Evolutionary conservation across 352 stramenopile genomes (phyloP).

Genomic region (Chrysophaeum taylorii): DNA sequence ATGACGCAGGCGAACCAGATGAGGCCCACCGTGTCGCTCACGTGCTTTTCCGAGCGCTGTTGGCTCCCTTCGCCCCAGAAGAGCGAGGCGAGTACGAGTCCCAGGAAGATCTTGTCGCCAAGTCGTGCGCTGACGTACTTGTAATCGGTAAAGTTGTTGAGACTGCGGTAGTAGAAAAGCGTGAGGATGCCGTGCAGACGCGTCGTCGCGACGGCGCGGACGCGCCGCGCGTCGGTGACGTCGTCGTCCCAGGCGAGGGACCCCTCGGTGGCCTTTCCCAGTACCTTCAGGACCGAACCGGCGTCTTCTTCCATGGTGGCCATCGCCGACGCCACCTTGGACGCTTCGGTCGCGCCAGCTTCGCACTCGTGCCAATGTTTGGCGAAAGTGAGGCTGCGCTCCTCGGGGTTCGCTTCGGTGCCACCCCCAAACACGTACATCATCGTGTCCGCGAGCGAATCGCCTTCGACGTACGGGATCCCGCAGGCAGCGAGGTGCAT

Average conservation of each 20-base stretch:
- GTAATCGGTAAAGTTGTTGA: slow-evolving; percentile 15
- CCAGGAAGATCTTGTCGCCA: slow-evolving; percentile 25
- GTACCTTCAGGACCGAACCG: background rate
- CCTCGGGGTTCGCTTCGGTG: background rate
- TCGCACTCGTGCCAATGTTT: background rate
- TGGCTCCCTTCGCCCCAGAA: slow-evolving; percentile 22
- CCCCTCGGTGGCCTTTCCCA: background rate
- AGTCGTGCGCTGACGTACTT: slow-evolving; percentile 22
- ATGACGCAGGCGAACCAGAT: slow-evolving; percentile 20
- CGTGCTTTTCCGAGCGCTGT: slow-evolving; percentile 5
- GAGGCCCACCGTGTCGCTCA: slow-evolving; percentile 3
- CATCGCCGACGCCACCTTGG: background rate
- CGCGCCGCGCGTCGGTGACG: background rate
- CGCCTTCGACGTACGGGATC: background rate
- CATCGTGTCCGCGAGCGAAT: background rate
- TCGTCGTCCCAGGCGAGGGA: background rate
- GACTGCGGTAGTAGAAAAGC: slow-evolving; percentile 15
- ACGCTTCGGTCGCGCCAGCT: background rate
- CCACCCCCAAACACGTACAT: background rate
- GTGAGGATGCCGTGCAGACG: slow-evolving; percentile 2
- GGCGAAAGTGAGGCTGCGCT: background rate
- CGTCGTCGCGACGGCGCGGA: background rate
- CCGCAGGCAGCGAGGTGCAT: background rate
- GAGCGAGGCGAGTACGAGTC: slow-evolving; percentile 18
- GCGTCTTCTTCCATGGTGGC: background rate